phyloP scores from a whole-genome alignment of 176 grass and related monocot species.

The Carex kokanica region DNA sequence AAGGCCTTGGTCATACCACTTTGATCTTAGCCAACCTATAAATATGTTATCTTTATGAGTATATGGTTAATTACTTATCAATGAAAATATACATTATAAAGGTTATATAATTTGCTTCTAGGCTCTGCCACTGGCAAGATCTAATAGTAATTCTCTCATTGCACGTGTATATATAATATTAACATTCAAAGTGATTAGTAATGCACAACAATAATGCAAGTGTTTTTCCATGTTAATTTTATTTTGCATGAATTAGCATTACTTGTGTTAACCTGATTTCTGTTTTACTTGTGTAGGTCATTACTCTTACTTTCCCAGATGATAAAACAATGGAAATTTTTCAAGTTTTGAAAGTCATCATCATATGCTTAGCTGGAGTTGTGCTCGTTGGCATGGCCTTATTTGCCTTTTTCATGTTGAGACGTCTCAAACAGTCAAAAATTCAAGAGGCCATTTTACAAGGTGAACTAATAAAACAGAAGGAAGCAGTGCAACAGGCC shows the following conservation, averaged over 20 bases:
- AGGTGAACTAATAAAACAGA: too few species aligned
- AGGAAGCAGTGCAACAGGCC: too few species aligned
- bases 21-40: too few species aligned
- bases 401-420: not conserved
- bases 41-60: too few species aligned
- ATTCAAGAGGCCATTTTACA: too few species aligned
- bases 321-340: not conserved
- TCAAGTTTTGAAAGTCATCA: not conserved
- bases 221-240: not conserved
- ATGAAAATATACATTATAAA: too few species aligned
- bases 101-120: too few species aligned
- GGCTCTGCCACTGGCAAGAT: too few species aligned
- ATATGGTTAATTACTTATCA: too few species aligned
- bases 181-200: not conserved
- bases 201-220: not conserved
- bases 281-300: constrained; percentile 8
- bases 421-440: not conserved
- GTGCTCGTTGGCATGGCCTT: not conserved
- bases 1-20: too few species aligned
- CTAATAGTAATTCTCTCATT: not conserved
- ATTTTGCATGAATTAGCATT: not conserved
- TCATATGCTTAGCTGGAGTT: not conserved
- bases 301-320: not conserved
- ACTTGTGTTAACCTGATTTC: not conserved
- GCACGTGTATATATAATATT: not conserved